Base-by-base conservation (phyloP, 2,329 filamentous ascomycete species). In the Apiospora pterosperma region DNA sequence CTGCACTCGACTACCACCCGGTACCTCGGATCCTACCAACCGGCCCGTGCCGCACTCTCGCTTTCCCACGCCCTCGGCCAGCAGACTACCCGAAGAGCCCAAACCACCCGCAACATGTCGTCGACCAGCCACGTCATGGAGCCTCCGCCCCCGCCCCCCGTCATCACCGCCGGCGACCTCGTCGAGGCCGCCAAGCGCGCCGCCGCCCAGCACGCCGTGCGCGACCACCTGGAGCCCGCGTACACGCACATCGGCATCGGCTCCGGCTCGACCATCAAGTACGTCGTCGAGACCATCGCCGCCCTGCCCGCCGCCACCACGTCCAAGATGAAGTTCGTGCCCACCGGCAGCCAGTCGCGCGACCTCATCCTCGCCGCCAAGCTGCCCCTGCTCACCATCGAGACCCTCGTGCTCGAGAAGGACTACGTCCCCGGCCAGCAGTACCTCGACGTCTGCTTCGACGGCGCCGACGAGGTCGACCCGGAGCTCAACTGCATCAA, bases 381-480 rank as follows among this genome's bases (percentile, higher is more conserved):
- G 2, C 82, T 98, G 63, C 87, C 86, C 28, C 88, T 96, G 14
- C 87, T 93, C 63, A 88, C 89, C 69, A 92, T 97, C 72, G 91
- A 95, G 73, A 87, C 90, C 66, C 81, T 96, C 19, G 90, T 91
- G 1, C 75, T 83, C 44, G 83, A 84, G 63, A 77, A 77, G 67
- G 68, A 65, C 28, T 79, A 78, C 68, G 72, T 71, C 65, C 79
- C 80, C 38, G 77, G 81, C n/a, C 77, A 79, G 58, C 74, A 78
- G 65, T 78, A 89, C 75, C 85, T 99, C 34, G 95, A 98, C 73
- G 91, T 98, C 21, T 92, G 92, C 61, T 99, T 99, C 76, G 96
- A 99, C 75, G 96, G 96, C 63, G 96, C 96, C 4, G 96, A 99
- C 76, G 96, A 99, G 81, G 93, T 99, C 36, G 96, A 99, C 76